These are phyloP conservation scores for Cadophora sp. DNA, from an alignment of 2,329 filamentous ascomycete genomes.

Conservation along the genomic window DNA sequence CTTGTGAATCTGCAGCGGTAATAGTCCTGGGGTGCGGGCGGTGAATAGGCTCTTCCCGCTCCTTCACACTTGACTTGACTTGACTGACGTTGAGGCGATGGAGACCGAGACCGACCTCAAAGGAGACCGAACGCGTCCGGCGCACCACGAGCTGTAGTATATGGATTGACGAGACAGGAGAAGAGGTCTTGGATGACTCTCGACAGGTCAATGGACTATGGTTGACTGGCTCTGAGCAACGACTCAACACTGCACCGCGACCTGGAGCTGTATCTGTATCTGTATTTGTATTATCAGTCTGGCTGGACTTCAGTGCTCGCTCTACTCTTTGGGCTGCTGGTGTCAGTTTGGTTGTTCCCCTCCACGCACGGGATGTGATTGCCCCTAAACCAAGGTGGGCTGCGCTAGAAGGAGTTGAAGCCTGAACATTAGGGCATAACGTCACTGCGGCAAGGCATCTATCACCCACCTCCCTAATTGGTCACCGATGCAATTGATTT, in stretches of 20 bases:
- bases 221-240: not conserved
- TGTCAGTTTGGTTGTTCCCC: constrained; percentile 10
- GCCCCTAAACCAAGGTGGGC: not conserved
- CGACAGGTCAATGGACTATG: constrained; percentile 24
- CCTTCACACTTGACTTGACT: constrained; percentile 20
- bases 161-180: constrained; percentile 7
- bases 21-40: constrained; percentile 19
- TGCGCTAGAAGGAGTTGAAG: not conserved
- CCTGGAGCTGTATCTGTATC: not conserved
- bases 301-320: not conserved
- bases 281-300: not conserved
- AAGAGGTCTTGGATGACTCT: constrained; percentile 17
- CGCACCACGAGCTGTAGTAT: constrained; percentile 27
- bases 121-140: constrained; percentile 30
- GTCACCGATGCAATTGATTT: not conserved
- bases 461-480: not conserved
- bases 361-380: constrained; percentile 3
- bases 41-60: constrained; percentile 29
- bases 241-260: not conserved
- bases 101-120: constrained; percentile 15
- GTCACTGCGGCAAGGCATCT: not conserved
- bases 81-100: not conserved
- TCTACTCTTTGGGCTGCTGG: not conserved
- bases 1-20: constrained; percentile 2
- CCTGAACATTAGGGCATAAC: not conserved